Evolutionary conservation across 2,329 filamentous ascomycete species (phyloP).

Genomic region (Beauveria varroae): DNA sequence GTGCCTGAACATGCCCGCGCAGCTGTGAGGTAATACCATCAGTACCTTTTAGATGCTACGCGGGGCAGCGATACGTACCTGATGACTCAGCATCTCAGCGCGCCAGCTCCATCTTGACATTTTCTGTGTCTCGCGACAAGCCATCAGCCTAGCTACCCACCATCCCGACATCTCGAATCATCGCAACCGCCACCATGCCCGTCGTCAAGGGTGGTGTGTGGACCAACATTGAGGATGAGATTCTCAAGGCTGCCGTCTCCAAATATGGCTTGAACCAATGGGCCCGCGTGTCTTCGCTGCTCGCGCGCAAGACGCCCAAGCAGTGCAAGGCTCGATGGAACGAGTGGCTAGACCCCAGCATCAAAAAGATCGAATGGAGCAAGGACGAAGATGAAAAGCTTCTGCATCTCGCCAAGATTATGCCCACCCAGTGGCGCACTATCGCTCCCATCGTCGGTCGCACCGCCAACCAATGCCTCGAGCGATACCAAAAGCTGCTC

Average conservation of each 20-base stretch:
- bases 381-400: slow-evolving; percentile 98
- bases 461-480: slow-evolving; percentile 93
- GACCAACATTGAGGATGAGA: slow-evolving; percentile 84
- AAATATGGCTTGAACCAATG: slow-evolving; percentile 97
- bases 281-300: slow-evolving; percentile 94
- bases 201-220: slow-evolving; percentile 69
- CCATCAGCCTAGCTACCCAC: not conserved
- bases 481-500: slow-evolving; percentile 91
- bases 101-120: slow-evolving; percentile 7
- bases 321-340: slow-evolving; percentile 98
- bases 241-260: slow-evolving; percentile 89
- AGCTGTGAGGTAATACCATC: not conserved
- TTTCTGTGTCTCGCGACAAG: slow-evolving; percentile 6
- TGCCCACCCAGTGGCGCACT: slow-evolving; percentile 98
- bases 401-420: slow-evolving; percentile 91
- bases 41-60: not conserved
- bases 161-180: slow-evolving; percentile 1
- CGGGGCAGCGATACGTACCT: not conserved
- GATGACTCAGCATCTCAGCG: slow-evolving; percentile 6
- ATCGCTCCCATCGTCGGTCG: slow-evolving; percentile 95
- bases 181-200: slow-evolving; percentile 44
- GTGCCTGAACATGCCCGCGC: not conserved
- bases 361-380: slow-evolving; percentile 98
- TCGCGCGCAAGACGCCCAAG: slow-evolving; percentile 95
- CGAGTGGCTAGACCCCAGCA: slow-evolving; percentile 96